A percentile compares a stretch with the other conserved stretches of the same genome.
phyloP scores from a whole-genome alignment of 306 rosid species.

The Herpetospermum pedunculosum region DNA sequence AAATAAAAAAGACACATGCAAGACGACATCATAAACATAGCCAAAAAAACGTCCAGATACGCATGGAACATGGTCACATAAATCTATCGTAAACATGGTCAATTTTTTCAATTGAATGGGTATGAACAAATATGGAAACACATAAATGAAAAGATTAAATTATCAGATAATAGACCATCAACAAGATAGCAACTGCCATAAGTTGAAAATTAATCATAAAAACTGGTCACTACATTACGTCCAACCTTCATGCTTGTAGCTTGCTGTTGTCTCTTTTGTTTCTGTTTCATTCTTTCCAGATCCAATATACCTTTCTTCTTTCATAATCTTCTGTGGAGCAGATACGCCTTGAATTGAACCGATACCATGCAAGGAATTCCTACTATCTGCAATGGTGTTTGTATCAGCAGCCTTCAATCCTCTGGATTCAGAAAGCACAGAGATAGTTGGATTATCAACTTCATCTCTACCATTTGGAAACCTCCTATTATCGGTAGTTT shows the following conservation, averaged over 20 bases:
- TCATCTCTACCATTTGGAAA: constrained; percentile 57
- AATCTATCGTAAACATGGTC: background rate
- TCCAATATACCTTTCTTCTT: constrained; percentile 28
- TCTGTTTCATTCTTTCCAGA: constrained; percentile 32
- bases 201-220: background rate
- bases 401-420: constrained; percentile 41
- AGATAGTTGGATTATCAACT: constrained; percentile 40
- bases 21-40: background rate
- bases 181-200: background rate
- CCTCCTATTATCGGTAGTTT: constrained; percentile 50
- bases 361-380: constrained; percentile 38
- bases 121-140: background rate
- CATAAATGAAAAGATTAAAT: background rate
- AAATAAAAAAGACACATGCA: background rate
- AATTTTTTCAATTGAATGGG: background rate
- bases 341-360: constrained; percentile 48
- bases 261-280: constrained; percentile 24
- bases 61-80: background rate
- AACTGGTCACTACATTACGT: constrained; percentile 8
- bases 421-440: constrained; percentile 45
- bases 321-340: constrained; percentile 27
- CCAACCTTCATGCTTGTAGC: constrained; percentile 28
- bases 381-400: constrained; percentile 38
- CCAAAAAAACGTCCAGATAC: background rate
- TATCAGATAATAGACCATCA: background rate